Base-by-base conservation (phyloP, 1,139 yeast species). In the Pichia inconspicua region DNA sequence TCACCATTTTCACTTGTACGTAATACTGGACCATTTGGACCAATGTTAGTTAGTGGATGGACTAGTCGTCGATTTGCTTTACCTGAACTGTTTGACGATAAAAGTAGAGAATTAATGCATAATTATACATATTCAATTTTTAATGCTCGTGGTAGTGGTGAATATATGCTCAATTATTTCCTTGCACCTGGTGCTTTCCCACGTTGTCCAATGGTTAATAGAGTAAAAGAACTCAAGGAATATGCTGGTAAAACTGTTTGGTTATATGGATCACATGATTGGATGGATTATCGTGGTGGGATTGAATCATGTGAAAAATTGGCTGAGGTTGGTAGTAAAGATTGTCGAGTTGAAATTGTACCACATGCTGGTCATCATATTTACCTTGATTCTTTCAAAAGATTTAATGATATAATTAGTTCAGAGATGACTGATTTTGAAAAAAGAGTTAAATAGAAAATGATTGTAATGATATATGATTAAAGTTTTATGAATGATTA, bases 181-280 rank as follows among this genome's bases (percentile, higher is more conserved):
- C 65, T 84, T 27, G 82, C 82, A 1, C 87, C 90, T 11, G 94
- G 92, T 5, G 94, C 88, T 1, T 76, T 78, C 43, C 88, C 92
- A 1, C 69, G 89, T 53, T 65, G 67, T 44, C 87, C 92, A 0
- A 65, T 84, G 45, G 68, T 76, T 2, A 46, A 58, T 25, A 74
- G 77, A 7, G 63, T 82, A 7, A 27, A 34, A 3, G 17, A 44
- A 3, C 31, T 47, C 8, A 44, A 42, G 12, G 34, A 42, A 1
- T 41, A 41, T 38, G 78, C 82, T 58, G 74, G 80, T 46, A 67
- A 81, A 51, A 56, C 73, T 5, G 25, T 52, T 9, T 84, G 92
- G 92, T 66, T 80, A 58, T 84, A 84, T 56, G 94, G 94, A 1
- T 76, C 75, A 50, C 77, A 78, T 44, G 92, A 84, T 63, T 84